Evolutionary conservation across 1,139 yeast genomes (phyloP).

Genomic region (Entelexis sorbosivorans): DNA sequence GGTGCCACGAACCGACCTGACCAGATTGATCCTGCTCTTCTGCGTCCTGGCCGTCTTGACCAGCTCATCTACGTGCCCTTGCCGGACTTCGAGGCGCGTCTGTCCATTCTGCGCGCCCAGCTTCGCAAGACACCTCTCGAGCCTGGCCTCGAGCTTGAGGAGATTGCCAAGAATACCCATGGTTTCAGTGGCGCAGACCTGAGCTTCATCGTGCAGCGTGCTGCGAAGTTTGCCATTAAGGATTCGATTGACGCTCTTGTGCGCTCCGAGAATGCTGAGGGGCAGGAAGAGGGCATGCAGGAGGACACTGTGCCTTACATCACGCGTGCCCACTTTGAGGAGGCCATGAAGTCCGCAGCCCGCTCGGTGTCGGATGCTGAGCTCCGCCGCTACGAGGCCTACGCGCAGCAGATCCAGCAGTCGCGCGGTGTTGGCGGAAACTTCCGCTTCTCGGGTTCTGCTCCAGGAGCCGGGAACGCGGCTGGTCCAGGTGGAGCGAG

Average conservation of each 20-base stretch:
- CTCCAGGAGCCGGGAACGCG: slow-evolving; percentile 26
- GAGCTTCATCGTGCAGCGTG: slow-evolving; percentile 91
- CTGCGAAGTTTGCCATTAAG: slow-evolving; percentile 97
- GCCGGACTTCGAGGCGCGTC: slow-evolving; percentile 90
- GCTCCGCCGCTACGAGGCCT: slow-evolving; percentile 96
- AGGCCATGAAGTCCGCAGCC: slow-evolving; percentile 98
- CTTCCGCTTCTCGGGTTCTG: slow-evolving; percentile 32
- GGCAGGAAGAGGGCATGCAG: slow-evolving; percentile 47
- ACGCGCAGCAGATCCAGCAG: slow-evolving; percentile 91
- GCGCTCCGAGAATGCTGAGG: slow-evolving; percentile 39
- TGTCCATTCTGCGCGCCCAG: slow-evolving; percentile 89
- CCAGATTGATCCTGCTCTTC: slow-evolving; percentile 94
- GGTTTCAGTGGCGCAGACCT: slow-evolving; percentile 99
- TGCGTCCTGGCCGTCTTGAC: slow-evolving; percentile 98
- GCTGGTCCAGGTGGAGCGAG: slow-evolving; percentile 33
- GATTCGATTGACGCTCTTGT: slow-evolving; percentile 81
- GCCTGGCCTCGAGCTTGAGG: slow-evolving; percentile 81
- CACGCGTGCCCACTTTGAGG: slow-evolving; percentile 87
- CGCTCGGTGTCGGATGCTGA: slow-evolving; percentile 96
- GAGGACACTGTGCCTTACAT: slow-evolving; percentile 91
- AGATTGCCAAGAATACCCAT: slow-evolving; percentile 83
- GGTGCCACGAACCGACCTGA: slow-evolving; percentile 99
- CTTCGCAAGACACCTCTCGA: slow-evolving; percentile 96
- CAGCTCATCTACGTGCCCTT: slow-evolving; percentile 96
- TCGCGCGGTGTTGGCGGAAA: slow-evolving; percentile 67